A percentile compares a stretch with the other conserved stretches of the same genome.
These are phyloP conservation scores for Dalechampia spathulata DNA, from an alignment of 441 rosid species.

Conservation along the genomic window DNA sequence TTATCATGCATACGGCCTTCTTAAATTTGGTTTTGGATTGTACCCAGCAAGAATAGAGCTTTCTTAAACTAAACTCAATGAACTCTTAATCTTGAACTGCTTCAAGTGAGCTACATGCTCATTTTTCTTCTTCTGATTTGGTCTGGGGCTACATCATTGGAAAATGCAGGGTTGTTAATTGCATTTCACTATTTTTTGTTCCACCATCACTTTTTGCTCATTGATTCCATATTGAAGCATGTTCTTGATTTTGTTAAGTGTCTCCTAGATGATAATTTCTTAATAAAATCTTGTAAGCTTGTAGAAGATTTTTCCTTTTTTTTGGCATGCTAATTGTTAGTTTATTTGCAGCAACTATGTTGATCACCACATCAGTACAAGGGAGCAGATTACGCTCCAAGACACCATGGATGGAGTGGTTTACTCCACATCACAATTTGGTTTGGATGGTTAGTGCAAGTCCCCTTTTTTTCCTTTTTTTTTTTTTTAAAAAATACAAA, in stretches of 20 bases:
- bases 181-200: too few relatives aligned
- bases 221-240: too few relatives aligned
- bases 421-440: conserved; percentile 91
- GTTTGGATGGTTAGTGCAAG: conserved; percentile 78
- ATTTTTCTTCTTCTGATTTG: background rate
- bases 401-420: conserved; percentile 97
- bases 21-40: background rate
- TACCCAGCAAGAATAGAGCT: background rate
- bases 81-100: background rate
- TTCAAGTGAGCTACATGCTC: background rate
- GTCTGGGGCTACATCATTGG: background rate
- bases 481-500: too few relatives aligned
- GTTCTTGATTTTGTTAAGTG: too few relatives aligned
- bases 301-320: background rate
- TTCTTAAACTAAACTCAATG: background rate
- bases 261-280: too few relatives aligned
- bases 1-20: background rate
- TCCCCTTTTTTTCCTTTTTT: too few relatives aligned
- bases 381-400: conserved; percentile 98
- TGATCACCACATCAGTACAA: conserved; percentile 93
- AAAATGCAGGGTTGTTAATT: background rate
- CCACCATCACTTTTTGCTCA: too few relatives aligned
- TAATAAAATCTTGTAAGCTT: background rate
- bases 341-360: conserved; percentile 70
- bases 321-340: conserved; percentile 15